These are phyloP conservation scores for Meira miltonrushii DNA, from an alignment of 1,284 basidiomycete species.

Conservation along the genomic window DNA sequence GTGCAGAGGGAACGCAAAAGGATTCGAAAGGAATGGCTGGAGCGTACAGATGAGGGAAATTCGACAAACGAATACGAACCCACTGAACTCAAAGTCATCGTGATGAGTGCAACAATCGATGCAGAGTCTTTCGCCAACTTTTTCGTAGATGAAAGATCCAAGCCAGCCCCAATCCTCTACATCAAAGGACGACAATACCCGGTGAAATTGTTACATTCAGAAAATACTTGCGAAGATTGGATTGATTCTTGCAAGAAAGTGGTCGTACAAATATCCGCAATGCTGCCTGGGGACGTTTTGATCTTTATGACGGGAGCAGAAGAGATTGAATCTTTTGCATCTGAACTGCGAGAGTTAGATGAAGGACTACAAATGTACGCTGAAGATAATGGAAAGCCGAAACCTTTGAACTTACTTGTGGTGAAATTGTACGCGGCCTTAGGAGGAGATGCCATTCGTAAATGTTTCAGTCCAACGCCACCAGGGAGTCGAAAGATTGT, in stretches of 20 bases:
- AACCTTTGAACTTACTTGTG: slow-evolving; percentile 31
- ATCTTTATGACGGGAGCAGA: slow-evolving; percentile 96
- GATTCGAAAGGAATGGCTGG: slow-evolving; percentile 54
- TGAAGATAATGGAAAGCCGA: slow-evolving; percentile 7
- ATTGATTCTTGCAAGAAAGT: slow-evolving; percentile 81
- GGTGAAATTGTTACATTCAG: slow-evolving; percentile 56
- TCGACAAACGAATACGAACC: slow-evolving; percentile 49
- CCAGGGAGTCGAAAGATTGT: slow-evolving; percentile 77
- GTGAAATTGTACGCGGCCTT: slow-evolving; percentile 50
- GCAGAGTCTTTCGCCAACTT: slow-evolving; percentile 32
- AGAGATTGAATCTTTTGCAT: slow-evolving; percentile 79
- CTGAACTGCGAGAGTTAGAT: slow-evolving; percentile 29
- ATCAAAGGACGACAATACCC: slow-evolving; percentile 65
- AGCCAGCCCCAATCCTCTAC: slow-evolving; percentile 68
- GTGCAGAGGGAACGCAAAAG: slow-evolving; percentile 56
- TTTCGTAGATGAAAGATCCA: slow-evolving; percentile 24
- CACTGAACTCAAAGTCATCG: slow-evolving; percentile 70
- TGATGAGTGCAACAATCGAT: slow-evolving; percentile 55
- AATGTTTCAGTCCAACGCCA: slow-evolving; percentile 57
- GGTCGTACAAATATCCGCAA: slow-evolving; percentile 71
- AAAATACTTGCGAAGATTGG: slow-evolving; percentile 71
- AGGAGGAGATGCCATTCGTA: slow-evolving; percentile 33
- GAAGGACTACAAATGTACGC: slow-evolving; percentile 3
- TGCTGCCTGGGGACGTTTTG: slow-evolving; percentile 71
- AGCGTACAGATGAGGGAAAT: slow-evolving; percentile 13